A percentile compares a stretch with the other conserved stretches of the same genome.
Evolutionary conservation across 106 monocot genomes (phyloP).

Genomic region (Posidonia australis): DNA sequence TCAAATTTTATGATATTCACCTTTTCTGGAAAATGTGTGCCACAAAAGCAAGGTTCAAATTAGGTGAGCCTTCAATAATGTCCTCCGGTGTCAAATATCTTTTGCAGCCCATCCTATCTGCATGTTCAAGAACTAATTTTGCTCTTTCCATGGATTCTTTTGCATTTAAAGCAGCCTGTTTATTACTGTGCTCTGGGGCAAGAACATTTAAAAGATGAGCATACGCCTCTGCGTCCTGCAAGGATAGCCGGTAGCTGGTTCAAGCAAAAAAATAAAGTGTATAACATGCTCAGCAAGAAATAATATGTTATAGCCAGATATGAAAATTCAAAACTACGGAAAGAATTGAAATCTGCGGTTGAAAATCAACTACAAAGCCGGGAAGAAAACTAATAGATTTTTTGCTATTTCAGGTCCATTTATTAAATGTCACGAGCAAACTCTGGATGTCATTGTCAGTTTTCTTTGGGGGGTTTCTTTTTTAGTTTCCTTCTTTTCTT

Average conservation of each 20-base stretch:
- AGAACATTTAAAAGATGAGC: slow-evolving; percentile 69
- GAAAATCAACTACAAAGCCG: no score
- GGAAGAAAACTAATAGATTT: no score
- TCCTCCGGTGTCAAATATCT: slow-evolving; percentile 88
- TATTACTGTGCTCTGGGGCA: slow-evolving; percentile 59
- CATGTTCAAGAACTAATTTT: slow-evolving; percentile 79
- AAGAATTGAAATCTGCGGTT: no score
- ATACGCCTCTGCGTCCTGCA: slow-evolving; percentile 84
- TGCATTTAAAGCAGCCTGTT: slow-evolving; percentile 28
- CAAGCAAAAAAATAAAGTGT: background rate
- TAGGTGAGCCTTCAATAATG: slow-evolving; percentile 77
- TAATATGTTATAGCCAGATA: no score
- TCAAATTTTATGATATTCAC: slow-evolving; percentile 12
- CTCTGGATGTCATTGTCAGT: no score
- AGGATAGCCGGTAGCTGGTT: background rate
- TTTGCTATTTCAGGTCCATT: no score
- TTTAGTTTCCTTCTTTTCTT: no score
- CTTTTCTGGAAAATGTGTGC: slow-evolving; percentile 91
- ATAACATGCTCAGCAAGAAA: no score
- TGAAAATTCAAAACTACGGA: no score
- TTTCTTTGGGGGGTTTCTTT: no score
- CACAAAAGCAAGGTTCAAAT: slow-evolving; percentile 89
- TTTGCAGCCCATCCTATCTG: slow-evolving; percentile 93
- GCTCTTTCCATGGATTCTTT: slow-evolving; percentile 71
- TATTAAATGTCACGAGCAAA: no score